Base-by-base conservation (phyloP, 2,329 filamentous ascomycete species). In the Thielaviopsis populi region DNA sequence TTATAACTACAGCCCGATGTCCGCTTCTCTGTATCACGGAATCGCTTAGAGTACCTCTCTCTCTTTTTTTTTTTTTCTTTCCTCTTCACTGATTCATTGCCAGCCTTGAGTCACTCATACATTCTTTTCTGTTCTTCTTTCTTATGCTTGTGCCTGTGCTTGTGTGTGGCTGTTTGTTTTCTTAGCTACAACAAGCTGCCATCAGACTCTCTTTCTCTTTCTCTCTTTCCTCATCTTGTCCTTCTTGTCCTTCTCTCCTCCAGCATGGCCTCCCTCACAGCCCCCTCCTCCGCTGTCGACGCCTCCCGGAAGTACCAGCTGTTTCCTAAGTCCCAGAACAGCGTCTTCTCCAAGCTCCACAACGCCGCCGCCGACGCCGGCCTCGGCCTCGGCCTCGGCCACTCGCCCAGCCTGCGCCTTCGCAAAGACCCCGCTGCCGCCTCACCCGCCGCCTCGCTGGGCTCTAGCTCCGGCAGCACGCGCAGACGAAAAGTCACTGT, bases 401-500 rank as follows among this genome's bases (percentile, higher is more conserved):
- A 72, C 71, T 64, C 73, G 71, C 63, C 53, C 17, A 82, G 80
- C 70, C 73, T 74, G 37, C 70, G 79, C 59, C 79, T 81, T 60
- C 75, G 76, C 22, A 80, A 82, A 68, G 80, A 79, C 69, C 76
- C 78, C 17, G 75, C 76, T 67, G 74, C 75, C 60, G 73, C 77
- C 66, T 76, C 77, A 73, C 75, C 73, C 68, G 69, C 70, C 43
- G 76, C 78, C n/a, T 74, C 74, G 70, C 67, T 68, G n/a, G 74
- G 75, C 22, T 76, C 76, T 69, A 68, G 73, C 61, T 68, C 74
- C 40, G 73, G 72, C 42, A 73, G 83, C 65, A 77, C 74, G 60
- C 76, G 83, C 67, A 78, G 84, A 69, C 79, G 83, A 67, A 87
- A 87, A 70, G 75, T 82, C 68, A 86, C 81, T 72, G 80, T 85